Evolutionary conservation across 2,329 filamentous ascomycete genomes (phyloP).

Genomic region (Bipolaris gigantea): DNA sequence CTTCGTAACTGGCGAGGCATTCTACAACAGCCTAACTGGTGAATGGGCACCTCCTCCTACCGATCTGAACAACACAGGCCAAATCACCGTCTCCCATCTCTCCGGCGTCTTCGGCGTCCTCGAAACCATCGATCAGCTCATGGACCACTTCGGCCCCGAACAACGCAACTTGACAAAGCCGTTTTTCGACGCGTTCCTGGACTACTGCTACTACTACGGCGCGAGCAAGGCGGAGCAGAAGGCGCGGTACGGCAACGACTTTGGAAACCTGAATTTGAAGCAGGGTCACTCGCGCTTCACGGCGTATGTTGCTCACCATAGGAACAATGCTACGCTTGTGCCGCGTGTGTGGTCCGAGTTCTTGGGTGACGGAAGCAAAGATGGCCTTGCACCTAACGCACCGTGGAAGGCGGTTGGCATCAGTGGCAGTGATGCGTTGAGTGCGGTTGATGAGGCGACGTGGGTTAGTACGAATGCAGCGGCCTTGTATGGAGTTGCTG

Average conservation of each 20-base stretch:
- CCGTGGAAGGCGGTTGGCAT: constrained; percentile 48
- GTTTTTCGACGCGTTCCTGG: constrained; percentile 60
- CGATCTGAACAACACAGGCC: constrained; percentile 56
- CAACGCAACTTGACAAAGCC: constrained; percentile 50
- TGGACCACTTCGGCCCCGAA: constrained; percentile 49
- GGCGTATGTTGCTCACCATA: constrained; percentile 55
- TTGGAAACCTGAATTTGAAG: constrained; percentile 51
- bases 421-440: constrained; percentile 50
- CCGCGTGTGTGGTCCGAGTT: constrained; percentile 60
- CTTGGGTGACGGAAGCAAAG: constrained; percentile 45
- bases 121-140: constrained; percentile 60
- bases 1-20: constrained; percentile 59
- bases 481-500: constrained; percentile 60
- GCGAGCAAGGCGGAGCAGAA: constrained; percentile 55
- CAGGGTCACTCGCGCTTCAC: constrained; percentile 63
- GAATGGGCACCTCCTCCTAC: constrained; percentile 56
- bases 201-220: constrained; percentile 63
- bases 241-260: constrained; percentile 56
- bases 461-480: constrained; percentile 62
- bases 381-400: constrained; percentile 48
- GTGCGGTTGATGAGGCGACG: constrained; percentile 57
- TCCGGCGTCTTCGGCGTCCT: constrained; percentile 61
- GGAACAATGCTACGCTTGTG: constrained; percentile 53
- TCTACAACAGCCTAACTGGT: constrained; percentile 56
- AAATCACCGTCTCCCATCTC: constrained; percentile 58